A percentile compares a stretch with the other conserved stretches of the same genome.
Evolutionary conservation across 2,329 filamentous ascomycete species (phyloP).

Genomic region (Alternaria angustiovoidea): DNA sequence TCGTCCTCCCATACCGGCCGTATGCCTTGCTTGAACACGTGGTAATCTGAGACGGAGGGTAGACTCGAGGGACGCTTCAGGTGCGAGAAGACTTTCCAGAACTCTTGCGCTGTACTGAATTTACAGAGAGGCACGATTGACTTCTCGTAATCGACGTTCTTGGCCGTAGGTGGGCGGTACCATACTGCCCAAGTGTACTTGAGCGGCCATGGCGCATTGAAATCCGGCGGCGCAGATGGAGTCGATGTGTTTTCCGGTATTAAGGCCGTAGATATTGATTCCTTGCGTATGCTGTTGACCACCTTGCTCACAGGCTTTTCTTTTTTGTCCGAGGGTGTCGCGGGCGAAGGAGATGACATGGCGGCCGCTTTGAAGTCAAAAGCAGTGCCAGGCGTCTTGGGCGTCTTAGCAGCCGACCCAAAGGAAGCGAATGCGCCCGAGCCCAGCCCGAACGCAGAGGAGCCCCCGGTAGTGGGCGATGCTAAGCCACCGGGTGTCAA

Average conservation of each 20-base stretch:
- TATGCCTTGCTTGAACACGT: slow-evolving; percentile 96
- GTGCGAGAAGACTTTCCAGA: slow-evolving; percentile 88
- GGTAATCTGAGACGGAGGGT: slow-evolving; percentile 94
- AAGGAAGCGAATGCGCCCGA: slow-evolving; percentile 98
- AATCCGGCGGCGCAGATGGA: slow-evolving; percentile 50
- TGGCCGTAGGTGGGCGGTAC: slow-evolving; percentile 95
- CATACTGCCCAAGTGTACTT: slow-evolving; percentile 95
- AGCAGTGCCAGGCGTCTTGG: slow-evolving; percentile 81
- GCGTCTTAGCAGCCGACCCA: slow-evolving; percentile 80
- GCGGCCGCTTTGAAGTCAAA: slow-evolving; percentile 76
- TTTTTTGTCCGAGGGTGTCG: slow-evolving; percentile 70
- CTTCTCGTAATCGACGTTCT: slow-evolving; percentile 98
- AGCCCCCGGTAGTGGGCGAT: slow-evolving; percentile 79
- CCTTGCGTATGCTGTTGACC: slow-evolving; percentile 47
- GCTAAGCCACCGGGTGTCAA: slow-evolving; percentile 70
- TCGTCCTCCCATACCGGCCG: slow-evolving; percentile 98
- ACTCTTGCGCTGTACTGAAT: slow-evolving; percentile 85
- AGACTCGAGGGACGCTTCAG: slow-evolving; percentile 87
- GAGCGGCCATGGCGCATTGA: slow-evolving; percentile 61
- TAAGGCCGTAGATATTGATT: slow-evolving; percentile 37
- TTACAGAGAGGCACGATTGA: slow-evolving; percentile 87
- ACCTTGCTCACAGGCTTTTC: slow-evolving; percentile 44
- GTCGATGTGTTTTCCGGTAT: slow-evolving; percentile 50
- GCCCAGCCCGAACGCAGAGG: slow-evolving; percentile 90
- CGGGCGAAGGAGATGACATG: slow-evolving; percentile 56